Conservation (phyloP, 2,329 filamentous ascomycete species). For the Didymella glomerata region DNA sequence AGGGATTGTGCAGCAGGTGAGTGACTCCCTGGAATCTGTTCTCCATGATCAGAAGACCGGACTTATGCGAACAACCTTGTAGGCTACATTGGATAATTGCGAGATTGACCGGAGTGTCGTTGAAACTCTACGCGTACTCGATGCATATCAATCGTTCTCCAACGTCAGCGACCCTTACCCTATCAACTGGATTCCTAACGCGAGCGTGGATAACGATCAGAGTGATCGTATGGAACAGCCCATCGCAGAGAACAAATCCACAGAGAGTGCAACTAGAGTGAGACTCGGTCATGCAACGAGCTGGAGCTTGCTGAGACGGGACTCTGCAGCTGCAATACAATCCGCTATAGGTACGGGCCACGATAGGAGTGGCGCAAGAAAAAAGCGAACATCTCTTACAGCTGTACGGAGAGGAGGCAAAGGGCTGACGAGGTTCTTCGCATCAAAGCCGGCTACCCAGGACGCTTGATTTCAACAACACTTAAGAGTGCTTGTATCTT, state of each 20-base stretch:
- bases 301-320: neutral
- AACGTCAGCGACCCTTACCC: neutral
- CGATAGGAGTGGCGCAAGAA: neutral
- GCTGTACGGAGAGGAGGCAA: neutral
- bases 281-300: neutral
- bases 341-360: neutral
- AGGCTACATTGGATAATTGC: neutral
- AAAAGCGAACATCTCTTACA: neutral
- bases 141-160: neutral
- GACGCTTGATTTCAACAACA: neutral
- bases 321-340: neutral
- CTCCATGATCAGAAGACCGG: too few relatives aligned
- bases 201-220: neutral
- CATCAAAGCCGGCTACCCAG: neutral
- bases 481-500: neutral
- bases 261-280: neutral
- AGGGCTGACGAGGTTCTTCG: neutral
- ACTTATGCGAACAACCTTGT: neutral
- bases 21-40: too few relatives aligned
- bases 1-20: neutral
- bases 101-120: neutral
- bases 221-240: neutral
- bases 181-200: neutral
- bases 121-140: neutral
- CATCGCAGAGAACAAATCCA: neutral